Base-by-base conservation (phyloP, 805 yeast genomes). In the Kluyveromyces dobzhanskii region DNA sequence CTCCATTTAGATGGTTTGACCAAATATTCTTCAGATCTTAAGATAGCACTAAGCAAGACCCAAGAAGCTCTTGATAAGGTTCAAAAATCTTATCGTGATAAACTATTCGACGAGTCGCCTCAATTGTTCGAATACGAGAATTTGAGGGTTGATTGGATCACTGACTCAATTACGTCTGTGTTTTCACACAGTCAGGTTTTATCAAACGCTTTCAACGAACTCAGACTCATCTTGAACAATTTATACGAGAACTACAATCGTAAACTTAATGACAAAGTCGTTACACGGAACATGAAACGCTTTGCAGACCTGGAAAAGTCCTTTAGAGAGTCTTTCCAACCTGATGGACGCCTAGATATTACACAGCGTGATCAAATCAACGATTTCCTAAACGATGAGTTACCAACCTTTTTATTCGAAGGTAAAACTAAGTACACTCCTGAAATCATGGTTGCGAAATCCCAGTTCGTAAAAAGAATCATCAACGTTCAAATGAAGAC, bases 251-350 rank as follows among this genome's bases (percentile, higher is more conserved):
- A 73, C n/a, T 87, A 83, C 59, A 85, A 86, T 50, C 85, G 83
- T 35, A 82, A 86, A 51, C 76, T 86, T 62, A 86, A 88, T 54
- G 96, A 88, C 60, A 75, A 77, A 6, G 94, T 88, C 0, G 96
- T 88, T 14, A 85, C 85, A 56, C 71, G 67, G 16, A 78, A 88
- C 1, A 78, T 86, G 13, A 64, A 71, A 14, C 63, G 64, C 10
- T 81, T 55, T 52, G 68, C 68, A 25, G 70, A 74, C 33, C 68
- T 45, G 18, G 39, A 60, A 30, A 56, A 55, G 23, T 41, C 48
- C 33, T 48, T 45, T 29, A 39, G 49, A 35, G 42, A 47, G 9
- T 43, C 56, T 27, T 24, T 50, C 23, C 39, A 38, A 12, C 46
- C 49, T 24, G 54, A 56, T 40, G 39, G 54, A 4, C 37, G 43